Evolutionary conservation across 108 stramenopile genomes (phyloP).

Genomic region (Discostella pseudostelligera): DNA sequence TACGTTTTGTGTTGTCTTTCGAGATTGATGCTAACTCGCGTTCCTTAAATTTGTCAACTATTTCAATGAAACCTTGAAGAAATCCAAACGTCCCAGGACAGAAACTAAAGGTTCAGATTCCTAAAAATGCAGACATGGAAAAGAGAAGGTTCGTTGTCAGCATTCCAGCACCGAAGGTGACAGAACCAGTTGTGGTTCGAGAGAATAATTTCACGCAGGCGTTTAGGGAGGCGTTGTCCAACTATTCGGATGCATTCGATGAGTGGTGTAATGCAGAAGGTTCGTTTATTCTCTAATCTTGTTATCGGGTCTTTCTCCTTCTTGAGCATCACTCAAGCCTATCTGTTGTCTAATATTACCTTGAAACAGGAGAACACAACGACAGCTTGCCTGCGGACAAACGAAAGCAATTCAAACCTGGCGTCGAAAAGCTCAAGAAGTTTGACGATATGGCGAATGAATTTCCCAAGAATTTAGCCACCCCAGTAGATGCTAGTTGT

Average conservation of each 20-base stretch:
- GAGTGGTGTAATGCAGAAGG: slow-evolving; percentile 67
- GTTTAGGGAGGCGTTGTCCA: slow-evolving; percentile 47
- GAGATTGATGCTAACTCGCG: not conserved
- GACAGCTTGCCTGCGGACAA: slow-evolving; percentile 22
- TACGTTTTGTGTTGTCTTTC: slow-evolving; percentile 8
- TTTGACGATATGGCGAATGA: slow-evolving; percentile 63
- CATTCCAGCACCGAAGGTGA: slow-evolving; percentile 57
- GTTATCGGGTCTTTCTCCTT: not conserved
- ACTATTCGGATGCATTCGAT: slow-evolving; percentile 54
- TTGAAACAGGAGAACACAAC: slow-evolving; percentile 25
- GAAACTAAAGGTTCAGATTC: slow-evolving; percentile 74
- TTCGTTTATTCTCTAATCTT: not conserved
- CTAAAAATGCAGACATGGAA: slow-evolving; percentile 63
- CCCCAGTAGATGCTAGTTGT: slow-evolving; percentile 59
- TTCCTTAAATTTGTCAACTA: too few relatives aligned
- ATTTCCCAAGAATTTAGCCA: slow-evolving; percentile 70
- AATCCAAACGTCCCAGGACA: slow-evolving; percentile 81
- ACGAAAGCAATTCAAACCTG: slow-evolving; percentile 51
- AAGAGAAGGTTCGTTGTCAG: slow-evolving; percentile 59
- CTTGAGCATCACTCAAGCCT: not conserved
- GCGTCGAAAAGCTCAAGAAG: slow-evolving; percentile 62
- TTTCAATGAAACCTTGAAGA: too few relatives aligned
- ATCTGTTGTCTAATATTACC: not conserved
- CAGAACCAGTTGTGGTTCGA: slow-evolving; percentile 15
- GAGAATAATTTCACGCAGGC: slow-evolving; percentile 72